A percentile compares a stretch with the other conserved stretches of the same genome.
Evolutionary conservation across 306 rosid genomes (phyloP).

Genomic region (Casuarina equisetifolia): DNA sequence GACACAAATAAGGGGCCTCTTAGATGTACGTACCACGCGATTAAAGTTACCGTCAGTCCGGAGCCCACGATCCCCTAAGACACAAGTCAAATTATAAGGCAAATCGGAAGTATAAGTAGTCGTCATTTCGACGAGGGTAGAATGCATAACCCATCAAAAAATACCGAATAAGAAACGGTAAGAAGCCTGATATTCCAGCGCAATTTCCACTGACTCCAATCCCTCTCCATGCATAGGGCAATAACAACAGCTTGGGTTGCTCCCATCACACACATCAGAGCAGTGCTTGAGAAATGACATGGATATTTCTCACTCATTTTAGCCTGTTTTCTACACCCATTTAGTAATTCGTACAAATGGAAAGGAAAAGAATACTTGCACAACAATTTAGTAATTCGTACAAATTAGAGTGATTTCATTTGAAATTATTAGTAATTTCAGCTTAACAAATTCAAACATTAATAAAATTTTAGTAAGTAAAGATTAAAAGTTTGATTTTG

Average conservation of each 20-base stretch:
- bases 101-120: not conserved
- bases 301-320: conserved; percentile 63
- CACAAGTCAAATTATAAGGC: not conserved
- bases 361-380: not conserved
- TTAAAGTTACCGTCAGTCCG: conserved; percentile 29
- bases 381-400: too few relatives aligned
- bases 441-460: too few relatives aligned
- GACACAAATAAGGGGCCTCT: conserved; percentile 62
- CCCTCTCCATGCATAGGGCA: conserved; percentile 51
- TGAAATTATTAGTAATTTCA: too few relatives aligned
- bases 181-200: conserved; percentile 69
- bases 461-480: too few relatives aligned
- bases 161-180: conserved; percentile 56
- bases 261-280: conserved; percentile 57
- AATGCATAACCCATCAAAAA: not conserved
- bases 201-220: conserved; percentile 63
- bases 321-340: conserved; percentile 31
- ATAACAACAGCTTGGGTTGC: conserved; percentile 49
- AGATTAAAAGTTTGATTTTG: too few relatives aligned
- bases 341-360: not conserved
- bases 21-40: conserved; percentile 40
- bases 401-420: too few relatives aligned
- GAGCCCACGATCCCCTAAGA: conserved; percentile 50
- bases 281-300: conserved; percentile 53
- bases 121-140: too few relatives aligned